Evolutionary conservation across 495 filamentous ascomycete genomes (phyloP).

Genomic region (Neurospora sp.): DNA sequence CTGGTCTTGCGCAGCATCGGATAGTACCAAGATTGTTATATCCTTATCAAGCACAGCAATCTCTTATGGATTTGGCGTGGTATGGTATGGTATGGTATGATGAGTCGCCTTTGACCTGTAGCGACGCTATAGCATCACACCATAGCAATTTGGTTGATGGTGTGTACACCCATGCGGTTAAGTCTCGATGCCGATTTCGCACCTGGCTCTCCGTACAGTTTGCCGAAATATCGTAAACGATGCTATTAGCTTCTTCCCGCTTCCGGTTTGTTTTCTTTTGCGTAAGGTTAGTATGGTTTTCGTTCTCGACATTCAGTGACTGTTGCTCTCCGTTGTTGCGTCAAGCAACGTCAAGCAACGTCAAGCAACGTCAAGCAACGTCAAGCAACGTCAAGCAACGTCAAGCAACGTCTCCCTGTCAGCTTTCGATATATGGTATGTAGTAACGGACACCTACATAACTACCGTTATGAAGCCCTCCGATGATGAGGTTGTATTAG

Average conservation of each 20-base stretch:
- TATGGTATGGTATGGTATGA: neutral
- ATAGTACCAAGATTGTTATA: neutral
- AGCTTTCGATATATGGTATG: neutral
- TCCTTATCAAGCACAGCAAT: neutral
- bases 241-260: constrained; percentile 1
- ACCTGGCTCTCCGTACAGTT: neutral
- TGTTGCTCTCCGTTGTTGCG: neutral
- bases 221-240: neutral
- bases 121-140: constrained; percentile 2
- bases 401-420: neutral
- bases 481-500: neutral
- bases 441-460: neutral
- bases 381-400: neutral
- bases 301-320: neutral
- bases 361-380: neutral
- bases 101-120: neutral
- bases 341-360: neutral
- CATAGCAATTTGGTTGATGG: neutral
- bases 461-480: neutral
- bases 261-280: constrained; percentile 11
- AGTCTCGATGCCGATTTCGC: constrained; percentile 2
- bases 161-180: neutral
- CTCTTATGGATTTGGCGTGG: neutral
- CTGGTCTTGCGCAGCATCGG: neutral
- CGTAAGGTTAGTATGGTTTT: neutral